Percentiles rank a stretch among this genome's conserved stretches.
Evolutionary conservation across 2,329 filamentous ascomycete species (phyloP).

Genomic region (Lasiodiplodia hormozganensis): DNA sequence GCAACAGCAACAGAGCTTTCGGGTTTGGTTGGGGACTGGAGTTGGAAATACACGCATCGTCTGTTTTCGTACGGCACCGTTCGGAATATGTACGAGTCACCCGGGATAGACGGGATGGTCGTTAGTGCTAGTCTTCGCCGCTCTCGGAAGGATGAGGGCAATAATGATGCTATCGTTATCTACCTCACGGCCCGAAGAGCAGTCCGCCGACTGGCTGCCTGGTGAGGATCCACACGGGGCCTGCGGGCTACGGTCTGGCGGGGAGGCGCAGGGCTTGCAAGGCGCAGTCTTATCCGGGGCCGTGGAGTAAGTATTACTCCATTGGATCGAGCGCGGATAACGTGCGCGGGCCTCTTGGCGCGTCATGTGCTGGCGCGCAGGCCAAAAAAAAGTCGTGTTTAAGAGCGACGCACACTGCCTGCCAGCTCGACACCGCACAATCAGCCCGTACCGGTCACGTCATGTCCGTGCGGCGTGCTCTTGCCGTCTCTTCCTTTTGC

Average conservation of each 20-base stretch:
- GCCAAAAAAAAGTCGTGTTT: background rate
- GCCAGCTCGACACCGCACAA: constrained; percentile 21
- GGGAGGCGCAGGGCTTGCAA: constrained; percentile 7
- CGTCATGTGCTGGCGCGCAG: background rate
- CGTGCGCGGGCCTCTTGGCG: constrained; percentile 17
- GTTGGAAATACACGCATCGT: background rate
- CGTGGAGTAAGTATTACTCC: constrained; percentile 15
- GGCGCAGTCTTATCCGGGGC: constrained; percentile 23
- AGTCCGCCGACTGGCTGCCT: background rate
- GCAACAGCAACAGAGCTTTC: background rate
- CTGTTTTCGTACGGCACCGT: background rate
- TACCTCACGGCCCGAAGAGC: background rate
- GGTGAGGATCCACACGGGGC: background rate
- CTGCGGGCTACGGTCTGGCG: background rate
- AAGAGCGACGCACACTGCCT: background rate
- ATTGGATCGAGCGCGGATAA: constrained; percentile 24
- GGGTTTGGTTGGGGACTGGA: background rate
- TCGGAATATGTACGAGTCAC: background rate
- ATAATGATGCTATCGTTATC: background rate
- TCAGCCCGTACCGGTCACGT: background rate
- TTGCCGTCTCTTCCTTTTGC: background rate
- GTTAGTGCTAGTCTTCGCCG: background rate
- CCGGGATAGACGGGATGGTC: background rate
- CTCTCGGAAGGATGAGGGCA: background rate
- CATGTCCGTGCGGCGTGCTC: background rate